Percentiles rank a stretch among this genome's conserved stretches.
Conservation (phyloP, 2,329 filamentous ascomycete genomes). For the Alternaria solani region DNA sequence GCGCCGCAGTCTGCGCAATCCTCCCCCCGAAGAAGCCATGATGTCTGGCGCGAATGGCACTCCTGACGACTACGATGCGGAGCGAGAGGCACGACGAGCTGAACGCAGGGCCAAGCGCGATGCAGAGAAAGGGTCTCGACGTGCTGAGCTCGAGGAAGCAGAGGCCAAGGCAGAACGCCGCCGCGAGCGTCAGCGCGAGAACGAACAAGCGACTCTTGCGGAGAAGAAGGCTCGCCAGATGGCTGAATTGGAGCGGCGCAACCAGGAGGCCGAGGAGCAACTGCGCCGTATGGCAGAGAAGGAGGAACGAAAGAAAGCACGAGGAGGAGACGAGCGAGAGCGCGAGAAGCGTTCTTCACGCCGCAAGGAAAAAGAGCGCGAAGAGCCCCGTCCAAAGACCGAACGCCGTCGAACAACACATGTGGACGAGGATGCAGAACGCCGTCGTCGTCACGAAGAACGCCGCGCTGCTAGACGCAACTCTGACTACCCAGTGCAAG, state of each 20-base stretch:
- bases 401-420: conserved; percentile 49
- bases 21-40: conserved; percentile 37
- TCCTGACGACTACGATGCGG: conserved; percentile 43
- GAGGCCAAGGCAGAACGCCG: conserved; percentile 49
- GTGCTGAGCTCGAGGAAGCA: conserved; percentile 46
- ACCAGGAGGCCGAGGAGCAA: conserved; percentile 49
- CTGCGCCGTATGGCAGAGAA: conserved; percentile 52
- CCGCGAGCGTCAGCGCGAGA: conserved; percentile 49
- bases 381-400: conserved; percentile 39
- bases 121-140: conserved; percentile 48
- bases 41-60: conserved; percentile 36
- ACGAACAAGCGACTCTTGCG: conserved; percentile 42
- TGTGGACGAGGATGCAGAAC: conserved; percentile 48
- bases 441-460: conserved; percentile 55
- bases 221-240: conserved; percentile 50
- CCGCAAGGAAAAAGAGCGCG: conserved; percentile 46
- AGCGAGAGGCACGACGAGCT: conserved; percentile 50
- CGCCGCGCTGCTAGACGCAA: conserved; percentile 51
- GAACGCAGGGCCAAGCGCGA: conserved; percentile 45
- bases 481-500: conserved; percentile 41
- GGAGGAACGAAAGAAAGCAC: conserved; percentile 43
- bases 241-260: conserved; percentile 50
- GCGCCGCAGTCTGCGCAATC: conserved; percentile 45
- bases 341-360: conserved; percentile 47
- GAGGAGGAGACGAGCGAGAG: conserved; percentile 47